These are phyloP conservation scores for Aspergillus caelatus DNA, from an alignment of 2,329 filamentous ascomycete genomes.

Conservation along the genomic window DNA sequence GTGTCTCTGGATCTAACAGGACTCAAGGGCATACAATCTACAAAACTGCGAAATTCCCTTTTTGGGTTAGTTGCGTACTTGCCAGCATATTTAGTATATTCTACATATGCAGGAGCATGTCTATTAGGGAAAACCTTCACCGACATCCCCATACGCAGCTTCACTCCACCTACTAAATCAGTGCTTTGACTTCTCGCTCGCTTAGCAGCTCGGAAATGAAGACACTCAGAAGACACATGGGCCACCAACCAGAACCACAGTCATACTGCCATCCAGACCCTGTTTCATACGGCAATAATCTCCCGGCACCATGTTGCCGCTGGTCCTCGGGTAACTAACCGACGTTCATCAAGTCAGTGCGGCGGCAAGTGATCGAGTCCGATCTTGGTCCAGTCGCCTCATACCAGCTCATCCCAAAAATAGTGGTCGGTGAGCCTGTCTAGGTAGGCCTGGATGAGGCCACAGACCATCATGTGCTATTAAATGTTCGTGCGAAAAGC, in stretches of 20 bases:
- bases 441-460: background rate
- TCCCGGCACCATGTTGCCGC: background rate
- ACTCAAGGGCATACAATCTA: background rate
- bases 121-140: background rate
- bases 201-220: background rate
- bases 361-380: background rate
- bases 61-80: background rate
- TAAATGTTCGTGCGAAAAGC: background rate
- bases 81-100: background rate
- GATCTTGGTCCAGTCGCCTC: background rate
- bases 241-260: background rate
- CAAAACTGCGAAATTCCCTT: background rate
- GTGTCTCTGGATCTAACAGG: background rate
- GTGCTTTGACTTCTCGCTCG: background rate
- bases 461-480: background rate
- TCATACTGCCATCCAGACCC: background rate
- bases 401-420: background rate
- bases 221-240: background rate
- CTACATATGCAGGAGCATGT: background rate
- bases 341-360: background rate
- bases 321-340: background rate
- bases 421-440: background rate
- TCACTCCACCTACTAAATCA: background rate
- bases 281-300: background rate
- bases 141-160: background rate